Conservation (phyloP, 2,329 filamentous ascomycete species). For the Sclerotinia borealis region DNA sequence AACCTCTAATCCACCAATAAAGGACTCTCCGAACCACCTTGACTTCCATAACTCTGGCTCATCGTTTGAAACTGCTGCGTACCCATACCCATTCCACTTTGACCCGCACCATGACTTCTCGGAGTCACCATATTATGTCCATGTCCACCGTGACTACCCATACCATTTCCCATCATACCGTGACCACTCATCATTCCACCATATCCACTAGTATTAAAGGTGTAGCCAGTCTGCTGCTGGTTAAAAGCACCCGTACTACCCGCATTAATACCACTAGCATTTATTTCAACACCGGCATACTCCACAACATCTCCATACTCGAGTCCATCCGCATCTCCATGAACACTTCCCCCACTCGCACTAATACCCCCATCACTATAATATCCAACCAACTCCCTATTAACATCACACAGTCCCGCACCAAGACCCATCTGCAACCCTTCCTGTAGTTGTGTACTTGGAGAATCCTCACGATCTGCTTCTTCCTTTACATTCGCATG, state of each 20-base stretch:
- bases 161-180: neutral
- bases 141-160: neutral
- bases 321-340: neutral
- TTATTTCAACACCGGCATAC: neutral
- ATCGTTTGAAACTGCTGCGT: neutral
- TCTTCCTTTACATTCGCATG: neutral
- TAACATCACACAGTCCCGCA: neutral
- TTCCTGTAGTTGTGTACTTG: neutral
- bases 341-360: neutral
- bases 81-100: neutral
- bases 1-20: slow-evolving; percentile 18
- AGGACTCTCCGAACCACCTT: slow-evolving; percentile 19
- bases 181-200: neutral
- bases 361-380: neutral
- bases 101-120: neutral
- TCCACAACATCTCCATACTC: neutral
- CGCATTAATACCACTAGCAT: neutral
- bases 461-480: neutral
- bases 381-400: neutral
- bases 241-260: neutral
- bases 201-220: neutral
- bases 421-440: neutral
- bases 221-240: neutral
- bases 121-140: neutral
- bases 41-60: slow-evolving; percentile 5